Conservation (phyloP, 257 asterid species). For the Solanum chiquidenum region DNA sequence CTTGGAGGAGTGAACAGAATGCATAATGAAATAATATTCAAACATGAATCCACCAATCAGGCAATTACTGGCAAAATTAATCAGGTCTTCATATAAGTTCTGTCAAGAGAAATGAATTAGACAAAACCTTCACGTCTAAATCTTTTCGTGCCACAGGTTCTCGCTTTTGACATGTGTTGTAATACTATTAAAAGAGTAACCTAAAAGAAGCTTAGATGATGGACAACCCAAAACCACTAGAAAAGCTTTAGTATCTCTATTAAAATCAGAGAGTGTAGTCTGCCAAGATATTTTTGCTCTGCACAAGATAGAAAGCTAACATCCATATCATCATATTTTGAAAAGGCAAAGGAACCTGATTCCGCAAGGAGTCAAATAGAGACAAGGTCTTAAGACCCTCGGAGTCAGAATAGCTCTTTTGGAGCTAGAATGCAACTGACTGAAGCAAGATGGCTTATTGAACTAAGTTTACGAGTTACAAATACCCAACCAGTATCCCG, state of each 20-base stretch:
- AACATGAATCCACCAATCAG: neutral
- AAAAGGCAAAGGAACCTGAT: neutral
- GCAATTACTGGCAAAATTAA: neutral
- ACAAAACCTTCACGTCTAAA: neutral
- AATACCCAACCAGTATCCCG: neutral
- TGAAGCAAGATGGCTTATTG: neutral
- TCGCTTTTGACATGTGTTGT: neutral
- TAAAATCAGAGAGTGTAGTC: neutral
- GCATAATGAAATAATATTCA: neutral
- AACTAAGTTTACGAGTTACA: neutral
- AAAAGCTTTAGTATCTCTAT: neutral
- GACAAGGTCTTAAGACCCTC: neutral
- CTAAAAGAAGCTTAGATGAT: neutral
- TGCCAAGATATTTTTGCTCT: neutral
- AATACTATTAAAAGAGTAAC: neutral
- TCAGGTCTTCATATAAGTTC: neutral
- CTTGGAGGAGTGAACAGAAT: neutral
- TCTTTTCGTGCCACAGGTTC: neutral
- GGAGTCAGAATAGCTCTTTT: neutral
- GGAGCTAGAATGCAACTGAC: neutral
- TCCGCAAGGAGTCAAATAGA: neutral
- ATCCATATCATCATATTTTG: neutral
- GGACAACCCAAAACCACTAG: neutral
- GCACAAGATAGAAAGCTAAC: neutral
- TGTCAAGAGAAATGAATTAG: neutral